Evolutionary conservation across 1,139 yeast genomes (phyloP).

Genomic region (Kurtzmaniella quercitrusa): DNA sequence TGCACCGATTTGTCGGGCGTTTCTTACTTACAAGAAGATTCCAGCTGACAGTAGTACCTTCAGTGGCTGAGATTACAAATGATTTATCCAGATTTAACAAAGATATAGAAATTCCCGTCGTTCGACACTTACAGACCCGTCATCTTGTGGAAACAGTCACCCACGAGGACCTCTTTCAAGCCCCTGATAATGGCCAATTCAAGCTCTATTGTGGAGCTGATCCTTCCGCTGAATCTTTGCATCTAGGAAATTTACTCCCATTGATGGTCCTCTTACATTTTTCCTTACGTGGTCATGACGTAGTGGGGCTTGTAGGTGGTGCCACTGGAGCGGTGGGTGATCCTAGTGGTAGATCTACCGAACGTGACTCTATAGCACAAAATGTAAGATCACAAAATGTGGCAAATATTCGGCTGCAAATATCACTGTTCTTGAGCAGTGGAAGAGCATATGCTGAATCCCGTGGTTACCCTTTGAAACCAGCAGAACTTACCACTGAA

Average conservation of each 20-base stretch:
- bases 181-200: slow-evolving; percentile 36
- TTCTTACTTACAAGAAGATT: background rate
- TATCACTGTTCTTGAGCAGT: slow-evolving; percentile 52
- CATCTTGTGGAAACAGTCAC: slow-evolving; percentile 47
- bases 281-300: slow-evolving; percentile 75
- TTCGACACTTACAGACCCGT: slow-evolving; percentile 43
- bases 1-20: background rate
- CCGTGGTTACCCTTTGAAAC: slow-evolving; percentile 40
- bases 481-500: slow-evolving; percentile 40
- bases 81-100: slow-evolving; percentile 18
- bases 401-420: slow-evolving; percentile 56
- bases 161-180: slow-evolving; percentile 39
- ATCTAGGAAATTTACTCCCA: slow-evolving; percentile 87
- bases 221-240: slow-evolving; percentile 88
- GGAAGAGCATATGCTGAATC: slow-evolving; percentile 62
- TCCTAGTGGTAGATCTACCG: slow-evolving; percentile 87
- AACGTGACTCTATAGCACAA: slow-evolving; percentile 56
- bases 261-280: slow-evolving; percentile 82
- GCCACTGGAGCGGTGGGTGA: slow-evolving; percentile 98
- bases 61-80: slow-evolving; percentile 24
- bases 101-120: slow-evolving; percentile 37
- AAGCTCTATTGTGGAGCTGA: slow-evolving; percentile 93
- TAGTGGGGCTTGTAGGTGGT: slow-evolving; percentile 89
- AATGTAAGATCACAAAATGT: slow-evolving; percentile 57
- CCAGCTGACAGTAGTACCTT: slow-evolving; percentile 30